Evolutionary conservation across 1,284 basidiomycete genomes (phyloP), one percentile per base, ranked within the genome.

Genomic region (Rhodotorula sp.): DNA sequence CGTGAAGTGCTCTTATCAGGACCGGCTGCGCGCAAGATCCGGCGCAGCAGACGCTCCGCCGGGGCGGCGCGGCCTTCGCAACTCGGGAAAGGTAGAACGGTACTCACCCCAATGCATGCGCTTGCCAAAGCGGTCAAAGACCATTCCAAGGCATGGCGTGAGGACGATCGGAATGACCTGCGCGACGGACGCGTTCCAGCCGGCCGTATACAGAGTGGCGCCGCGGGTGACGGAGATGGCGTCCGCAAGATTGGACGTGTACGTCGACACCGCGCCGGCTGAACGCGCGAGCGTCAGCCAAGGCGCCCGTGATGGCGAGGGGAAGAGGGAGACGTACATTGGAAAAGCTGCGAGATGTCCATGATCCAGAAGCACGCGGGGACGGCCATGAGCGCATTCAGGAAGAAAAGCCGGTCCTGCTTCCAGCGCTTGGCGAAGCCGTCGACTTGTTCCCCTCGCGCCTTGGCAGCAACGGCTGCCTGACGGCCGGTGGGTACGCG

Each of bases 131-230:
- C 67, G 55, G 61, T 79, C 78, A 32, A 76, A 77, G 66, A 78
- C 70, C 60, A 82, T 78, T 29, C 83, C 83, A 2, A 81, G 77
- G 0, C 79, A 46, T 0, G 83, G 83, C 0, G 82, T 83, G 48
- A 84, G 75, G 21, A 84, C 78, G 66, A 84, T 84, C 1, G 83
- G 82, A n/a, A 84, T 81, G 44, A 84, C 77, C 62, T 81, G 79
- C 27, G 81, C 80, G 29, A 84, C 70, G 0, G 81, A 79, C 2
- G 79, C 73, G 57, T 82, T 84, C 75, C 84, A 85, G 17, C 83
- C 84, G 3, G 84, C 83, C 4, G 80, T 79, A 25, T 81, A 77
- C n/a, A 71, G 80, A 5, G 79, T 78, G 1, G 81, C 80, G 34
- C 82, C 82, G 21, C 84, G 78, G 0, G 83, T 83, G 32, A 79